These are phyloP conservation scores for Aspergillus costaricaensis DNA, from an alignment of 2,329 filamentous ascomycete genomes.

Conservation along the genomic window DNA sequence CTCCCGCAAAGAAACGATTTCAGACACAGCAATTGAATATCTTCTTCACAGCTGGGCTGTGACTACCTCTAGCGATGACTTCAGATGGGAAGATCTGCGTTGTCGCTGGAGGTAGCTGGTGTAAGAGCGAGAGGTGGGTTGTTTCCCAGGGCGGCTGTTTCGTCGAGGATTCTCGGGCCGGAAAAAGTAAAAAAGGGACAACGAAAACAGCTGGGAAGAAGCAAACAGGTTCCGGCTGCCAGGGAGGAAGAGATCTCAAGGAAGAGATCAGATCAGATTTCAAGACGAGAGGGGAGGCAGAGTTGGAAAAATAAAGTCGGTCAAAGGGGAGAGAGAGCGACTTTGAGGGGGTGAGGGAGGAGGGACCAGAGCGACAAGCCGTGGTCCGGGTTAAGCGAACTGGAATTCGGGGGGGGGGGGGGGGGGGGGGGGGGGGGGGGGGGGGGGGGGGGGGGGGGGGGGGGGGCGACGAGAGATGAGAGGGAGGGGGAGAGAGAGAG, in stretches of 20 bases:
- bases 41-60: conserved; percentile 16
- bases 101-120: conserved; percentile 41
- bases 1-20: background rate
- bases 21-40: conserved; percentile 5
- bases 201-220: conserved; percentile 14
- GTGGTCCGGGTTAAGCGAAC: conserved; percentile 22
- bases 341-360: conserved; percentile 11
- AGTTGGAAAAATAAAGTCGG: background rate
- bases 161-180: conserved; percentile 8
- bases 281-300: conserved; percentile 5
- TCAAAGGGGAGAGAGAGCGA: conserved; percentile 14
- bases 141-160: conserved; percentile 15
- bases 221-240: background rate
- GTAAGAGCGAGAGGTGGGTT: conserved; percentile 25
- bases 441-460: too few relatives aligned
- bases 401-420: background rate
- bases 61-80: conserved; percentile 43
- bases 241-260: conserved; percentile 2
- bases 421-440: too few relatives aligned
- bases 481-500: too few relatives aligned
- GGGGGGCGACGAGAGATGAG: too few relatives aligned
- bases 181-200: conserved; percentile 14
- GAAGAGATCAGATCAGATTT: conserved; percentile 11
- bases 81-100: conserved; percentile 40
- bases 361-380: conserved; percentile 8